Base-by-base conservation (phyloP, 2,329 filamentous ascomycete genomes). In the Cytospora mali region DNA sequence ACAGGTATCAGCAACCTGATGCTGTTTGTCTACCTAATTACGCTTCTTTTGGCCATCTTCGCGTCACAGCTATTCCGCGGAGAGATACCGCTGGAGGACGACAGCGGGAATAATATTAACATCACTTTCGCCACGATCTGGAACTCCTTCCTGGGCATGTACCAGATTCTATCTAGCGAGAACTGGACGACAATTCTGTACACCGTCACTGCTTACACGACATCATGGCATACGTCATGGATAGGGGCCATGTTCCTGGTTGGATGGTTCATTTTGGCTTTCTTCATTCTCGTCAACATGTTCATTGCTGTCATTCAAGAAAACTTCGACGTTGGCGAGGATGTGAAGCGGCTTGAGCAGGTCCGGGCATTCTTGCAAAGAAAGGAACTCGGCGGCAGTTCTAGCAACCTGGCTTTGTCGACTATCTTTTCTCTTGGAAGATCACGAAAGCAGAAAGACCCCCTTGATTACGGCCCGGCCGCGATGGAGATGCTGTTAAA, bases 271-370 rank as follows among this genome's bases (percentile, higher is more conserved):
- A 95, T 97, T 62, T 83, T 99, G 50, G 85, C 93, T 6, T 97
- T 96, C 75, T 94, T 98, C 73, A 96, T 99, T 77, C 85, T 98
- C 66, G 79, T 99, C 79, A 99, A 98, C 73, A 99, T 99, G 95
- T 99, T 99, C 81, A 98, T 99, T 91, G 95, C 95, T 81, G 95
- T 99, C 78, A 99, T 99, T 68, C 95, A 99, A 75, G 95, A 99
- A 73, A 99, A 97, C 72, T 99, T 99, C 73, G 95, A 99, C 76
- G 93, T 99, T 28, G 96, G 93, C 4, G 95, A 99, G 74, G 96
- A 99, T 73, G 93, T 98, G 75, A 99, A 99, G 77, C 92, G 96
- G 23, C 78, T 98, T 66, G 92, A 98, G 73, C 96, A 99, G 76
- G 93, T 99, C 65, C 94, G 93, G 71, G 92, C 94, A 1, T 99